Conservation (phyloP, 306 rosid genomes). For the Cicer bijugum region DNA sequence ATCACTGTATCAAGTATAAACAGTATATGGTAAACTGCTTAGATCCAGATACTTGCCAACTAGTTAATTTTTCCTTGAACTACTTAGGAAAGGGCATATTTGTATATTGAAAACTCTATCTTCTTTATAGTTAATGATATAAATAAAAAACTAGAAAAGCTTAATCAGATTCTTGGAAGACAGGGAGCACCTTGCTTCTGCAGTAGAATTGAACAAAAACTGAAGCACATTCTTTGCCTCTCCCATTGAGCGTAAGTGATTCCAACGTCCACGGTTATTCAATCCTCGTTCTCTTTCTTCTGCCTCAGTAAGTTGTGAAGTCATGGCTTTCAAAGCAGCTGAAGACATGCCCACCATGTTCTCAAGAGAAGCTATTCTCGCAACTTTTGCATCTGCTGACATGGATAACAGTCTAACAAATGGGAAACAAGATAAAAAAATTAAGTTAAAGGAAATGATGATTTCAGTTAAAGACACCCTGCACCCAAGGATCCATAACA, state of each 20-base stretch:
- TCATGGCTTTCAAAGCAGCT: constrained; percentile 68
- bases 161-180: constrained; percentile 40
- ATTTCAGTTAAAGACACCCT: constrained; percentile 20
- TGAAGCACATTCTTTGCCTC: constrained; percentile 79
- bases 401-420: constrained; percentile 65
- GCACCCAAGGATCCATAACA: constrained; percentile 10
- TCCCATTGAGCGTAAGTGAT: constrained; percentile 77
- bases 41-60: background rate
- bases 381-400: constrained; percentile 65
- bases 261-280: constrained; percentile 76
- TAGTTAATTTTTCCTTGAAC: constrained; percentile 26
- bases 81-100: background rate
- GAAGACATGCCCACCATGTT: constrained; percentile 74
- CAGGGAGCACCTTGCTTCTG: constrained; percentile 67
- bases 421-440: constrained; percentile 29
- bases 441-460: constrained; percentile 30
- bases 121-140: constrained; percentile 17
- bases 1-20: constrained; percentile 24
- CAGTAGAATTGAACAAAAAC: constrained; percentile 62
- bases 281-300: constrained; percentile 69
- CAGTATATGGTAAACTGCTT: constrained; percentile 10
- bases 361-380: constrained; percentile 77
- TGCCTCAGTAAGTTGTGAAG: constrained; percentile 75
- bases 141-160: constrained; percentile 30
- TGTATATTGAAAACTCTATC: constrained; percentile 9